These are phyloP conservation scores for Cercospora zeae-maydis DNA, from an alignment of 2,329 filamentous ascomycete genomes.

Conservation along the genomic window DNA sequence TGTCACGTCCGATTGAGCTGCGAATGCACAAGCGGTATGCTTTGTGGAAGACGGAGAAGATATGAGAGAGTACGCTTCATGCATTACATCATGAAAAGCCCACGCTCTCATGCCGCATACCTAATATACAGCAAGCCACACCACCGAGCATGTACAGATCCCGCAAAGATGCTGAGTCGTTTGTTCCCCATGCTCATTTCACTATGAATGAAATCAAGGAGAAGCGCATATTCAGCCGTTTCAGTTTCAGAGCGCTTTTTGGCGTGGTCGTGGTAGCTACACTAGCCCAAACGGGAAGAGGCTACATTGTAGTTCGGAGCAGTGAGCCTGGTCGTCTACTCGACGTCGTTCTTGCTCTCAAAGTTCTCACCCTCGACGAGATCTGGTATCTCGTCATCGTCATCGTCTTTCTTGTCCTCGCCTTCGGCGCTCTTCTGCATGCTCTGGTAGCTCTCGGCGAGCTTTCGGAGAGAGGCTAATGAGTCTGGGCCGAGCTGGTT, in stretches of 20 bases:
- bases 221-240: neutral
- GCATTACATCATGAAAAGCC: neutral
- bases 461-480: constrained; percentile 93
- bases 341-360: constrained; percentile 80
- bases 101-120: constrained; percentile 18
- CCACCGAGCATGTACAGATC: constrained; percentile 20
- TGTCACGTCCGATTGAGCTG: no score
- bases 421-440: constrained; percentile 90
- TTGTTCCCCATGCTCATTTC: neutral
- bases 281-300: neutral
- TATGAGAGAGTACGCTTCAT: neutral
- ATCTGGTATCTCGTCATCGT: constrained; percentile 91
- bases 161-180: neutral
- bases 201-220: neutral
- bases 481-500: constrained; percentile 99
- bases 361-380: constrained; percentile 97
- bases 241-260: constrained; percentile 1
- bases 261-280: constrained; percentile 6
- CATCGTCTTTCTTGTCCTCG: constrained; percentile 64
- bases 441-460: constrained; percentile 99
- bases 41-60: neutral
- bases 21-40: no score
- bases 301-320: neutral
- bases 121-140: constrained; percentile 23
- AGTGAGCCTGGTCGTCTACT: constrained; percentile 55